These are phyloP conservation scores for Metschnikowia gruessii DNA, from an alignment of 805 yeast species.

Conservation along the genomic window DNA sequence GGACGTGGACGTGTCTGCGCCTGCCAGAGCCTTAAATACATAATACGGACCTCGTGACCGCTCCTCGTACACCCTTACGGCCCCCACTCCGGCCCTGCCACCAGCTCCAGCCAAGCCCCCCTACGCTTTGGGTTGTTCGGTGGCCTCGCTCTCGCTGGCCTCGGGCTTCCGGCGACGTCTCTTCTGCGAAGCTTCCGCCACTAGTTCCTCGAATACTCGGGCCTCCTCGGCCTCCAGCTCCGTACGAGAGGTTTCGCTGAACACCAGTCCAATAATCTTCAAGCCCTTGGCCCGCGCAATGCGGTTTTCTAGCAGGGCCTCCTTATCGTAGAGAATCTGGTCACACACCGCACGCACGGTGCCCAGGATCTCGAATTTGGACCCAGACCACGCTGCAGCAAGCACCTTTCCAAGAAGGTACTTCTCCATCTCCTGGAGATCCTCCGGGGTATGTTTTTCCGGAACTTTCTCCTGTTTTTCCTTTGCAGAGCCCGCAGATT, in stretches of 20 bases:
- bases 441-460: slow-evolving; percentile 50
- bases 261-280: slow-evolving; percentile 60
- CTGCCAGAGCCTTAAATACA: not conserved
- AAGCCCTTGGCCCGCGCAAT: slow-evolving; percentile 63
- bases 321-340: slow-evolving; percentile 55
- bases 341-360: slow-evolving; percentile 73
- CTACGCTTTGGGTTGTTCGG: too few species aligned
- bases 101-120: too few species aligned
- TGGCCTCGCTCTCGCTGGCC: too few species aligned
- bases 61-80: not conserved
- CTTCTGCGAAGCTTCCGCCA: slow-evolving; percentile 46
- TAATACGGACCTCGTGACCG: not conserved
- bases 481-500: not conserved
- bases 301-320: slow-evolving; percentile 44
- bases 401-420: slow-evolving; percentile 73
- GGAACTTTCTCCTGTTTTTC: slow-evolving; percentile 25
- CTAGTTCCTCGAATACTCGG: slow-evolving; percentile 70
- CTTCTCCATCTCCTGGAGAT: slow-evolving; percentile 68
- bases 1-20: too few species aligned
- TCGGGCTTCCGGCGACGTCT: slow-evolving; percentile 22
- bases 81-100: too few species aligned
- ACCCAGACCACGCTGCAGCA: slow-evolving; percentile 84
- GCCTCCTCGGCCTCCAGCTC: slow-evolving; percentile 74
- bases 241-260: slow-evolving; percentile 55
- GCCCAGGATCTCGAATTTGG: slow-evolving; percentile 72